Base-by-base conservation (phyloP, 352 stramenopile genomes). In the Phytophthora ohioensis region DNA sequence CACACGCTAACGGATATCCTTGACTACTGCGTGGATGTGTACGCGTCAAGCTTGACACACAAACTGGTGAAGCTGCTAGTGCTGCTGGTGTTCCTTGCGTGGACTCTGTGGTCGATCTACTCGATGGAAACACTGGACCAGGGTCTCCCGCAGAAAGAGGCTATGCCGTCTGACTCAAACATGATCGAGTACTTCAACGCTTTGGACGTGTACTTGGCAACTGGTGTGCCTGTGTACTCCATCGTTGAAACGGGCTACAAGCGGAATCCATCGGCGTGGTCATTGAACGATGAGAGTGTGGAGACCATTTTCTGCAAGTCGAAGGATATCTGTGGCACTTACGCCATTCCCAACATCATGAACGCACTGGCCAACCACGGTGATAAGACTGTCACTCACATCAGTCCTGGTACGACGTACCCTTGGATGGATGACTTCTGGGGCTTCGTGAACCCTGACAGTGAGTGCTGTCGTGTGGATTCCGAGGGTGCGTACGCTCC, bases 361-460 rank as follows among this genome's bases (percentile, higher is more conserved):
- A 73, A 87, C 56, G 79, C 80, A 1, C 62, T 88, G 13, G 79
- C 75, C 0, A 90, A 90, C 53, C 52, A 84, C 17, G 78, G 67
- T 3, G 53, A 84, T 31, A 71, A 75, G 34, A 58, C 48, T 34
- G 54, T 86, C 5, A 85, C 80, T 12, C 82, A 89, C 53, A 81
- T 87, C 46, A 85, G 76, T 34, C 71, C 73, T 5, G 80, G 81
- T 9, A 81, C 79, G 48, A 85, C 79, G 6, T 88, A 89, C 57
- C 89, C 82, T 13, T 91, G 82, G 82, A 85, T 89, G 64, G 82
- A 91, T 36, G 79, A 89, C 45, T 87, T 84, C 54, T 89, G 81
- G 81, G 78, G 79, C 31, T 91, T 91, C 57, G 77, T 85, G 3
- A 87, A 71, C 36, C 75, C 82, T 3, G 77, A 89, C 49, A 85